Evolutionary conservation across 179 eudicot genomes (phyloP).

Genomic region (Heliamphora pulchella): DNA sequence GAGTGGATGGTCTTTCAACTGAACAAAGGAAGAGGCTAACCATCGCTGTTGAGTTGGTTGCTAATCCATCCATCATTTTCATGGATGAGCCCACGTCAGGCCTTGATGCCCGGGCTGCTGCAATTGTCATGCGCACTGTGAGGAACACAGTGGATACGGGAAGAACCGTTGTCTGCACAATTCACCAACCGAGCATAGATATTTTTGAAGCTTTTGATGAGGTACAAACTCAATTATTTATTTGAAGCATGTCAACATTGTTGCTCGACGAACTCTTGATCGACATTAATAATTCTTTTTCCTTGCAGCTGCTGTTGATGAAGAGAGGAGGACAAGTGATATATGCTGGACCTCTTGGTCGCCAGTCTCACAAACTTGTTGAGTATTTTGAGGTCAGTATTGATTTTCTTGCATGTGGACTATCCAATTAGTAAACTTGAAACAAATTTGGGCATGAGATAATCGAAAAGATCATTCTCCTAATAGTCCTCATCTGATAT

Average conservation of each 20-base stretch:
- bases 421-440: slow-evolving; percentile 7
- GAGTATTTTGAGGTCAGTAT: slow-evolving; percentile 63
- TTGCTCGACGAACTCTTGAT: too few relatives aligned
- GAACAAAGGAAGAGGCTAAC: slow-evolving; percentile 76
- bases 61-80: slow-evolving; percentile 70
- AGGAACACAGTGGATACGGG: slow-evolving; percentile 59
- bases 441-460: slow-evolving; percentile 39
- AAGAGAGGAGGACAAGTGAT: slow-evolving; percentile 82
- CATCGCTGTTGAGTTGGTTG: slow-evolving; percentile 71
- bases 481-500: too few relatives aligned
- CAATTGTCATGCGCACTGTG: slow-evolving; percentile 70
- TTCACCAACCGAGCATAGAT: slow-evolving; percentile 74
- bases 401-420: neutral
- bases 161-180: slow-evolving; percentile 68
- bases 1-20: slow-evolving; percentile 57
- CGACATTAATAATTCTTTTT: neutral
- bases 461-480: slow-evolving; percentile 17
- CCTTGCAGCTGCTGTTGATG: slow-evolving; percentile 56
- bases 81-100: slow-evolving; percentile 91
- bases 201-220: slow-evolving; percentile 83
- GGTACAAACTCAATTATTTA: slow-evolving; percentile 23
- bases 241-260: too few relatives aligned
- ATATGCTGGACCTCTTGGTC: slow-evolving; percentile 65
- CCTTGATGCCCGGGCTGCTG: slow-evolving; percentile 85
- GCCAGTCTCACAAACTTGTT: slow-evolving; percentile 41